Percentiles rank a stretch among this genome's conserved stretches.
Conservation (phyloP, 371 early-diverging fungal genomes). For the Rhizopus arrhizus region DNA sequence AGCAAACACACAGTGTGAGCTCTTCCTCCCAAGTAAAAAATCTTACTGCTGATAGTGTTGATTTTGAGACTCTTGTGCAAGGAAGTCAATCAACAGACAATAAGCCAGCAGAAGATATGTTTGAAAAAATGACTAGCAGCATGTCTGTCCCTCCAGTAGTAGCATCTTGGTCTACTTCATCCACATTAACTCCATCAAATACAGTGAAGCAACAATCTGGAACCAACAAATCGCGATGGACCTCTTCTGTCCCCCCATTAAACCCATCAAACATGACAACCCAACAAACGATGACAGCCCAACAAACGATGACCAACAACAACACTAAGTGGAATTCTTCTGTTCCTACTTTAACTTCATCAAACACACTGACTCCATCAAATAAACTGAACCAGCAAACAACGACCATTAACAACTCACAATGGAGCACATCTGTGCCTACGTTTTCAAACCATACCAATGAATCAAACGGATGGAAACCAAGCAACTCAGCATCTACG, state of each 20-base stretch:
- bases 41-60: slow-evolving; percentile 12
- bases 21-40: slow-evolving; percentile 15
- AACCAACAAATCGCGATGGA: background rate
- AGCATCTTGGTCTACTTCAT: slow-evolving; percentile 4
- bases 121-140: slow-evolving; percentile 9
- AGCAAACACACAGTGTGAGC: slow-evolving; percentile 53
- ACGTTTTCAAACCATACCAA: slow-evolving; percentile 3
- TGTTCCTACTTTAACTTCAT: slow-evolving; percentile 14
- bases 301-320: slow-evolving; percentile 3
- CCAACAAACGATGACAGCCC: slow-evolving; percentile 2
- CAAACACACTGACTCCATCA: slow-evolving; percentile 6
- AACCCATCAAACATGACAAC: background rate
- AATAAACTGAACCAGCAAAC: background rate
- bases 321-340: slow-evolving; percentile 2
- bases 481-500: background rate
- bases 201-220: background rate
- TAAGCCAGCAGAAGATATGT: slow-evolving; percentile 23
- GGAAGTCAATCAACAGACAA: slow-evolving; percentile 15
- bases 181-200: background rate
- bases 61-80: slow-evolving; percentile 46
- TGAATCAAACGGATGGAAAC: slow-evolving; percentile 1
- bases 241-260: slow-evolving; percentile 8
- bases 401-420: background rate
- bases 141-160: background rate
- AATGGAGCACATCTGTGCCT: background rate